These are phyloP conservation scores for Quercus phellos DNA, from an alignment of 331 rosid genomes.

Conservation along the genomic window DNA sequence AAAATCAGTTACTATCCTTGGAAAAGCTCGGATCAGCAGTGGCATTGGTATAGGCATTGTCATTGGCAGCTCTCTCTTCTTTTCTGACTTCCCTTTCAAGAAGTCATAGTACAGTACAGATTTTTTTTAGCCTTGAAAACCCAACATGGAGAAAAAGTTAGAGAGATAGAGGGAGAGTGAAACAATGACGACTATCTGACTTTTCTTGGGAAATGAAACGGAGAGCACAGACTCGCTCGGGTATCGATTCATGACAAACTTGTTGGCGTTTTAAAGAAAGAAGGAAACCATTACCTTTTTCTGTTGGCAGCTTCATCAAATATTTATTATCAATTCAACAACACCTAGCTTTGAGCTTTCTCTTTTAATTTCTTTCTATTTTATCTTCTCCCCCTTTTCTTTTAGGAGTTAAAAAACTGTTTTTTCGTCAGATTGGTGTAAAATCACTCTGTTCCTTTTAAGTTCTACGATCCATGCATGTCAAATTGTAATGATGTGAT, in stretches of 20 bases:
- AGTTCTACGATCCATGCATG: too few relatives aligned
- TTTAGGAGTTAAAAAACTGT: not conserved
- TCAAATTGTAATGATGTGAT: too few relatives aligned
- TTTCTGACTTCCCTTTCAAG: not conserved
- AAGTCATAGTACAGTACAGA: conserved; percentile 23
- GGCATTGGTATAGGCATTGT: conserved; percentile 2
- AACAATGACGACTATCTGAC: conserved; percentile 59
- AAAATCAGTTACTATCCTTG: conserved; percentile 45
- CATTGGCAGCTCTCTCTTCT: conserved; percentile 3
- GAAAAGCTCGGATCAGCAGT: conserved; percentile 44
- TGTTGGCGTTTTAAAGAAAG: conserved; percentile 29
- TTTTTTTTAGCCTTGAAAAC: conserved; percentile 33
- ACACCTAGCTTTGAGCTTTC: not conserved
- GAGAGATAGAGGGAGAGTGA: conserved; percentile 7
- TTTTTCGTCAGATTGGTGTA: not conserved
- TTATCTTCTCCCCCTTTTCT: not conserved
- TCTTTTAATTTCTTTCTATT: not conserved
- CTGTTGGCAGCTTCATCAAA: conserved; percentile 18
- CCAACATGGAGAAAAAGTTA: not conserved
- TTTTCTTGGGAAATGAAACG: conserved; percentile 57
- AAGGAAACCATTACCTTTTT: conserved; percentile 32
- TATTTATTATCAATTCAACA: conserved; percentile 29
- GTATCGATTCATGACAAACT: conserved; percentile 27
- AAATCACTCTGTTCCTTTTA: too few relatives aligned
- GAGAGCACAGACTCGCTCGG: conserved; percentile 25